phyloP scores from a whole-genome alignment of 2,329 filamentous ascomycete genomes.

The Ophiostoma piceae region DNA sequence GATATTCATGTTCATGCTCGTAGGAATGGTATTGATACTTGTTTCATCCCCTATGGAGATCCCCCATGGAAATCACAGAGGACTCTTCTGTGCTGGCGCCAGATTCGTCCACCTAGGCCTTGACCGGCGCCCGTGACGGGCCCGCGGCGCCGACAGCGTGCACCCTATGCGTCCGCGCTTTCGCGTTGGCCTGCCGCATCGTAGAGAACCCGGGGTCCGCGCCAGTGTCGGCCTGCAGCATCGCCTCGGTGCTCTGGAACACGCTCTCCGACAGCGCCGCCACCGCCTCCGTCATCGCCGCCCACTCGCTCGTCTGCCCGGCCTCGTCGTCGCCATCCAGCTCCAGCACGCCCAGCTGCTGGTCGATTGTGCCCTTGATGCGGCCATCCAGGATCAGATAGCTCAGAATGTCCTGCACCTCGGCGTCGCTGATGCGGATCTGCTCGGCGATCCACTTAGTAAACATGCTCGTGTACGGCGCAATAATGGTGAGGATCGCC shows the following conservation, averaged over 20 bases:
- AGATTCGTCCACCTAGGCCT: background rate
- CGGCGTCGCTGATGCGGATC: conserved; percentile 75
- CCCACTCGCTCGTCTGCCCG: conserved; percentile 57
- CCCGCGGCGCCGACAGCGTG: background rate
- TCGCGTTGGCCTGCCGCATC: background rate
- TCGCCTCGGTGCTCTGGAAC: conserved; percentile 73
- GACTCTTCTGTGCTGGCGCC: too few species aligned
- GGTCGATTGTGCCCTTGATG: conserved; percentile 82
- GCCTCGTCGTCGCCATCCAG: conserved; percentile 67
- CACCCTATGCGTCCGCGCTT: background rate
- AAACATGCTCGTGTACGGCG: conserved; percentile 89
- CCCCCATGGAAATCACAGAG: too few species aligned
- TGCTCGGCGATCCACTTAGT: conserved; percentile 81
- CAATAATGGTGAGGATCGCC: conserved; percentile 86
- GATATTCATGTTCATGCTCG: too few species aligned
- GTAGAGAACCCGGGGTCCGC: background rate
- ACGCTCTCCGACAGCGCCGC: conserved; percentile 63
- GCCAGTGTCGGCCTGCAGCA: conserved; percentile 33
- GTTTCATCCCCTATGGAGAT: too few species aligned
- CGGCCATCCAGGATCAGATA: conserved; percentile 89
- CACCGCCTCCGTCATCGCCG: conserved; percentile 67
- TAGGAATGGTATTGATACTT: too few species aligned
- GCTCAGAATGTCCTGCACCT: conserved; percentile 93
- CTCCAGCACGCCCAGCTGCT: conserved; percentile 76
- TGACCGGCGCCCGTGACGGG: background rate